Base-by-base conservation (phyloP, 2,329 filamentous ascomycete species). In the Fusarium nanum region DNA sequence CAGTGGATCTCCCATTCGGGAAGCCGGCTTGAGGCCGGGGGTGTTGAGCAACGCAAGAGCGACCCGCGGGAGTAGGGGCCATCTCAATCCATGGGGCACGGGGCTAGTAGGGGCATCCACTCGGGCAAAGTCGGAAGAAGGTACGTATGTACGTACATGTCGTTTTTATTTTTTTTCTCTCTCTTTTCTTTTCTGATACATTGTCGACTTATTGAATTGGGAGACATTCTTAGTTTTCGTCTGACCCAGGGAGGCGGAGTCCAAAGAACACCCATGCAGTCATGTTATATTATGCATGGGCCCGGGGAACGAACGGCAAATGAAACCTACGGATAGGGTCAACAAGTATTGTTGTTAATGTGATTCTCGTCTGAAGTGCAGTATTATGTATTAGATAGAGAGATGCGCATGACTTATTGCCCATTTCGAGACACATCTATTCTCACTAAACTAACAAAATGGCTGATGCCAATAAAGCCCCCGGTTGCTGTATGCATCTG, bases 51-150 rank as follows among this genome's bases (percentile, higher is more conserved):
- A 56, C 40, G 56, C 64, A 60, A 70, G 60, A 64, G 56, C 62
- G 70, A 73, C 60, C 70, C 70, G 66, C 67, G 68, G 63, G 73
- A 72, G 49, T 53, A 53, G 23, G 49, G 34, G 32, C 49, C 49
- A 42, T 53, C 32, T 37, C 34, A 37, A 27, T 41, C 32, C 32
- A 41, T 67, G 56, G 67, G 60, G 70, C 49, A 50, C 58, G 53
- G 57, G 68, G 61, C 68, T 73, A 73, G 68, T 59, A 56, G 62
- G 61, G 64, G 62, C 49, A 61, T 67, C 64, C 56, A 67, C 30
- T 73, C 73, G 73, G 73, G 69, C 54, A 70, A 75, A 71, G 64
- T 71, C 73, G 73, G 73, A 74, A 72, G 56, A 27, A 13, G 12
- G 16, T 46, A 37, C 34, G 34, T n/a, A n/a, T 37, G 34, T 37